Conservation (phyloP, 208 protist genomes). For the Crithidia sp. region DNA sequence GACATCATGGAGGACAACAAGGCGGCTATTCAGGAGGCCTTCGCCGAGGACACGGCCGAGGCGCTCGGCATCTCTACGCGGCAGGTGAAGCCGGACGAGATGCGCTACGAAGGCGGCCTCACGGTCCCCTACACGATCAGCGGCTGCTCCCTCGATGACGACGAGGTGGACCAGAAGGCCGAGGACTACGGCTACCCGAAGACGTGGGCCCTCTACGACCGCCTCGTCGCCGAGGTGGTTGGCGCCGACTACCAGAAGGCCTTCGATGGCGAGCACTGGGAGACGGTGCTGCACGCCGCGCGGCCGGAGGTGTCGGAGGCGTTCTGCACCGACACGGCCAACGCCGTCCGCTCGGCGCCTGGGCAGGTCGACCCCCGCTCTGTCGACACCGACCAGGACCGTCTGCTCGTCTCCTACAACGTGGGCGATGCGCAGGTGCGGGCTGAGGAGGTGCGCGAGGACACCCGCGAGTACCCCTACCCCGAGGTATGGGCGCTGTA, state of each 20-base stretch:
- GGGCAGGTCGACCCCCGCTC: constrained; percentile 40
- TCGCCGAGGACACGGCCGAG: constrained; percentile 46
- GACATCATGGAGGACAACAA: constrained; percentile 37
- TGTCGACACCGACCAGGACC: constrained; percentile 44
- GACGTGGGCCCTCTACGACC: constrained; percentile 58
- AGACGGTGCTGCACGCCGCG: constrained; percentile 40
- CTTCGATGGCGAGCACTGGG: constrained; percentile 64
- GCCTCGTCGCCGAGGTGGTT: constrained; percentile 39
- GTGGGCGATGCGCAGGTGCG: constrained; percentile 24
- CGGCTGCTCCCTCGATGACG: constrained; percentile 30
- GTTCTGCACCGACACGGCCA: constrained; percentile 55
- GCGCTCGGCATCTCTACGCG: constrained; percentile 37
- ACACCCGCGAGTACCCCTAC: constrained; percentile 44
- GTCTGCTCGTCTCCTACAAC: constrained; percentile 57
- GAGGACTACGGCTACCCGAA: constrained; percentile 58
- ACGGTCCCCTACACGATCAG: constrained; percentile 49
- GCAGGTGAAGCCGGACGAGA: constrained; percentile 39
- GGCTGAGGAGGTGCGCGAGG: constrained; percentile 29
- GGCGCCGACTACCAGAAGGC: constrained; percentile 45
- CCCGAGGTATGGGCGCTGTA: constrained; percentile 54
- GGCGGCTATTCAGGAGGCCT: constrained; percentile 37
- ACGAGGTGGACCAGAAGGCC: constrained; percentile 47
- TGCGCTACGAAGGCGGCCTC: constrained; percentile 53
- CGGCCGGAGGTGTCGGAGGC: constrained; percentile 41
- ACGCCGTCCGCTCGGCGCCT: constrained; percentile 29